Conservation (phyloP, 345 rosid genomes). For the Salix dunnii region DNA sequence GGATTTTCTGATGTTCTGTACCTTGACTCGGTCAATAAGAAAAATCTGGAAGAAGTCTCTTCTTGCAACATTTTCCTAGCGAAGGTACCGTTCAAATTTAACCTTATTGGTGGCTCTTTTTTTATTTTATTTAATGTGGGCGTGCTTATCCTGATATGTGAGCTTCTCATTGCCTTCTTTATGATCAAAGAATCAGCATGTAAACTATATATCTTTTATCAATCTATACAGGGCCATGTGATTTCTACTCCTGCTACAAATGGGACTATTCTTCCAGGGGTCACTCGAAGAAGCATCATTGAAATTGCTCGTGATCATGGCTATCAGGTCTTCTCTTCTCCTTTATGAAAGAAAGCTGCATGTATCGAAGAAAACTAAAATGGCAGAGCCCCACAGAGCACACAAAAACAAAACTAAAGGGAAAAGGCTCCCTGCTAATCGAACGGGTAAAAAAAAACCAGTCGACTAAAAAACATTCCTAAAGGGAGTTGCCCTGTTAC, state of each 20-base stretch:
- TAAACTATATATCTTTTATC: not conserved
- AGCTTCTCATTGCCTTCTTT: no score
- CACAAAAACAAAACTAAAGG: no score
- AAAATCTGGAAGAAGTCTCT: conserved; percentile 79
- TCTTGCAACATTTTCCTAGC: conserved; percentile 75
- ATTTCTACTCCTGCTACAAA: conserved; percentile 65
- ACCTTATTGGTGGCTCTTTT: not conserved
- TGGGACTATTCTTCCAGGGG: conserved; percentile 76
- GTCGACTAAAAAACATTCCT: no score
- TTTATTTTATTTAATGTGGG: not conserved
- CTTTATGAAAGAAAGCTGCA: no score
- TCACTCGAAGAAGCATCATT: conserved; percentile 70
- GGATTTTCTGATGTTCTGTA: conserved; percentile 84
- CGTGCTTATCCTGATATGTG: no score
- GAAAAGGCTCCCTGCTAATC: no score
- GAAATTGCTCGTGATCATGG: conserved; percentile 69
- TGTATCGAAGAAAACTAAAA: not conserved
- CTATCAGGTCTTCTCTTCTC: conserved; percentile 43
- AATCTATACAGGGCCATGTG: conserved; percentile 45
- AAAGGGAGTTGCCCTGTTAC: no score
- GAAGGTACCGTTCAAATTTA: conserved; percentile 43
- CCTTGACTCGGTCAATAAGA: conserved; percentile 65
- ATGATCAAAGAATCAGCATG: not conserved
- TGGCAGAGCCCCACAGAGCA: not conserved
- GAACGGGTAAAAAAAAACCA: no score